Evolutionary conservation across 1,284 basidiomycete genomes (phyloP).

Genomic region (Ceratobasidium papillatum): DNA sequence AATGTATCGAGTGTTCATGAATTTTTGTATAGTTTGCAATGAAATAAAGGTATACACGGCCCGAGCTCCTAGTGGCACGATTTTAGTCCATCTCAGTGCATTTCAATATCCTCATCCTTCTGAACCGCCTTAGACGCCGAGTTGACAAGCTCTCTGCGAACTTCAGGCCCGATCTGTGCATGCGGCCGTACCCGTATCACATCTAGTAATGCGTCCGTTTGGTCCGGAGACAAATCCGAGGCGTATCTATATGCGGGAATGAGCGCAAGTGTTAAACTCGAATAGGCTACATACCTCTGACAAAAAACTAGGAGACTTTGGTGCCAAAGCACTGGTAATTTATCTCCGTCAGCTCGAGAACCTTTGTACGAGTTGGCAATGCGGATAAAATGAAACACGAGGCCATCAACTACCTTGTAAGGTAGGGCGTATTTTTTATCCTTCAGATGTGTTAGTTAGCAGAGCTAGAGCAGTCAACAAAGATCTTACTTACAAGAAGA

Average conservation of each 20-base stretch:
- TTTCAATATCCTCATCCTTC: constrained; percentile 62
- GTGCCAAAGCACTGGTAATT: constrained; percentile 97
- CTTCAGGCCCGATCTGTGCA: constrained; percentile 88
- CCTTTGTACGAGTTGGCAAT: constrained; percentile 89
- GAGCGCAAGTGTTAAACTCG: constrained; percentile 2
- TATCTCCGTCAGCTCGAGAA: constrained; percentile 68
- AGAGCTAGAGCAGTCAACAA: neutral
- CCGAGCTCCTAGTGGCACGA: neutral
- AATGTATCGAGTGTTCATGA: neutral
- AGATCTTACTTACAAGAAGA: constrained; percentile 60
- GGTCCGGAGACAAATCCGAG: constrained; percentile 95
- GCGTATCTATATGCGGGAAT: constrained; percentile 73
- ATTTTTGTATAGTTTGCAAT: constrained; percentile 3
- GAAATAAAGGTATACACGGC: neutral
- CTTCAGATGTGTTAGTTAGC: constrained; percentile 6
- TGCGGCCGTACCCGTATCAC: constrained; percentile 89
- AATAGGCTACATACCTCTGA: constrained; percentile 70
- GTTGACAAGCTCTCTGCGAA: constrained; percentile 85
- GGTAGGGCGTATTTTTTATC: constrained; percentile 99
- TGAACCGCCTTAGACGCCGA: constrained; percentile 78
- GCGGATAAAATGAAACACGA: constrained; percentile 98
- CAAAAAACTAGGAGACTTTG: constrained; percentile 95
- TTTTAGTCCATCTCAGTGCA: constrained; percentile 51
- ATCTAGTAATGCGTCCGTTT: constrained; percentile 97
- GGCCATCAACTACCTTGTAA: constrained; percentile 96